Conservation (phyloP, 441 rosid species). For the Bocquillonia castaneifolia region DNA sequence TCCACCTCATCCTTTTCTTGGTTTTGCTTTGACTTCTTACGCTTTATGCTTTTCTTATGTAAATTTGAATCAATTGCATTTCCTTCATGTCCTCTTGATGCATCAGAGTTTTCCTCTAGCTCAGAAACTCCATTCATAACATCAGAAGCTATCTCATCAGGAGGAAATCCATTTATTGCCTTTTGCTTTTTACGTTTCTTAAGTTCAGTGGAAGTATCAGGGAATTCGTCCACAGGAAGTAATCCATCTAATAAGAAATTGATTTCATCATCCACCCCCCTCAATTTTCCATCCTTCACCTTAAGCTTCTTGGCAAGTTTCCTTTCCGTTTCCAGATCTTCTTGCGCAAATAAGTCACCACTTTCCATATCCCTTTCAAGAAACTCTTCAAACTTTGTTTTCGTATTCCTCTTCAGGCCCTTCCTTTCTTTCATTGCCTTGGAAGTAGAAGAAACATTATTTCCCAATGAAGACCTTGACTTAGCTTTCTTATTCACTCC, state of each 20-base stretch:
- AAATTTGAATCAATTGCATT: conserved; percentile 23
- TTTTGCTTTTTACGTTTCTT: conserved; percentile 39
- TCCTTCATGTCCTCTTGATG: conserved; percentile 29
- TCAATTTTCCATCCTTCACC: conserved; percentile 60
- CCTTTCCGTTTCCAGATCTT: conserved; percentile 67
- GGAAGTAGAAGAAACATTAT: conserved; percentile 20
- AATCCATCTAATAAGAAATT: conserved; percentile 45
- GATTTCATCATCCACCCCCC: conserved; percentile 63
- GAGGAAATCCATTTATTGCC: conserved; percentile 17
- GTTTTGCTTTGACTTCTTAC: conserved; percentile 31
- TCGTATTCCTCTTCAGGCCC: conserved; percentile 33
- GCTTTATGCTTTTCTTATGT: conserved; percentile 37
- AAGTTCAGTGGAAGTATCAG: conserved; percentile 22
- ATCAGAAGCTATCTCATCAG: conserved; percentile 27
- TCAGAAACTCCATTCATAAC: conserved; percentile 26
- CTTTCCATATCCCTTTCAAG: conserved; percentile 50
- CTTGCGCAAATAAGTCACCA: conserved; percentile 26
- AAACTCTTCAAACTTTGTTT: conserved; percentile 71
- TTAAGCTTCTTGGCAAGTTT: conserved; percentile 81
- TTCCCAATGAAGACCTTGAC: not conserved
- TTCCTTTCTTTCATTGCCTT: conserved; percentile 30
- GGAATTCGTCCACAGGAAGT: conserved; percentile 37
- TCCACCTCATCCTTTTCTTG: conserved; percentile 21
- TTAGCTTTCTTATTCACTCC: conserved; percentile 8
- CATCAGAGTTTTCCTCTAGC: conserved; percentile 26